Conservation (phyloP, 495 filamentous ascomycete genomes). For the Trichocladium uniseriatum region DNA sequence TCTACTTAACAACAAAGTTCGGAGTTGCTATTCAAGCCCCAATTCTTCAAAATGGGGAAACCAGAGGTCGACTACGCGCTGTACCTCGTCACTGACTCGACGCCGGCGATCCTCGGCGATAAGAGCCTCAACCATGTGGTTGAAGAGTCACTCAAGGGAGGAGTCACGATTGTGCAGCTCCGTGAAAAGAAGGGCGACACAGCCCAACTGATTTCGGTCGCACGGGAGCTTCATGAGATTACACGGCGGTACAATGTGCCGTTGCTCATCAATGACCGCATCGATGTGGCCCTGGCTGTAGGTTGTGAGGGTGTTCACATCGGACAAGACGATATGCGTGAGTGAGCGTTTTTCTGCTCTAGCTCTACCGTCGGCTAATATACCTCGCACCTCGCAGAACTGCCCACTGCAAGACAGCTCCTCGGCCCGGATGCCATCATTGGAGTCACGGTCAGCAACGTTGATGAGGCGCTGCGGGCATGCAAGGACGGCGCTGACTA, state of each 20-base stretch:
- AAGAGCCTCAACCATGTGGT: conserved; percentile 66
- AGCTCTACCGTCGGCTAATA: not conserved
- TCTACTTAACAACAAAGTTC: too few relatives aligned
- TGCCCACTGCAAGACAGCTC: conserved; percentile 56
- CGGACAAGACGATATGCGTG: conserved; percentile 89
- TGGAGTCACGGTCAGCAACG: conserved; percentile 60
- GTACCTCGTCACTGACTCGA: conserved; percentile 92
- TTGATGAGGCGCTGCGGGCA: conserved; percentile 58
- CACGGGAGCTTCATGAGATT: conserved; percentile 58
- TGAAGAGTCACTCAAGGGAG: conserved; percentile 65
- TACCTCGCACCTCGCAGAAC: conserved; percentile 29
- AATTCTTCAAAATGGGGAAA: conserved; percentile 21
- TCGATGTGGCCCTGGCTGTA: conserved; percentile 80
- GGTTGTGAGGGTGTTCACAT: conserved; percentile 88
- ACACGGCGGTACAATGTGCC: conserved; percentile 62
- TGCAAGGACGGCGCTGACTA: conserved; percentile 71
- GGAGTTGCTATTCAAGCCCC: too few relatives aligned
- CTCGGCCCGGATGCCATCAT: conserved; percentile 61
- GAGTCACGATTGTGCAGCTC: conserved; percentile 82
- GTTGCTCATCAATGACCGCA: conserved; percentile 89
- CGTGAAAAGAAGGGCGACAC: conserved; percentile 83
- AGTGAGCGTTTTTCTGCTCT: conserved; percentile 11
- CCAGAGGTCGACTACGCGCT: conserved; percentile 45
- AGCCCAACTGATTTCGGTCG: conserved; percentile 58
- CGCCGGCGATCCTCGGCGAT: conserved; percentile 62